These are phyloP conservation scores for Cyclotella choctawhatcheeana DNA, from an alignment of 108 stramenopile genomes.

Conservation along the genomic window DNA sequence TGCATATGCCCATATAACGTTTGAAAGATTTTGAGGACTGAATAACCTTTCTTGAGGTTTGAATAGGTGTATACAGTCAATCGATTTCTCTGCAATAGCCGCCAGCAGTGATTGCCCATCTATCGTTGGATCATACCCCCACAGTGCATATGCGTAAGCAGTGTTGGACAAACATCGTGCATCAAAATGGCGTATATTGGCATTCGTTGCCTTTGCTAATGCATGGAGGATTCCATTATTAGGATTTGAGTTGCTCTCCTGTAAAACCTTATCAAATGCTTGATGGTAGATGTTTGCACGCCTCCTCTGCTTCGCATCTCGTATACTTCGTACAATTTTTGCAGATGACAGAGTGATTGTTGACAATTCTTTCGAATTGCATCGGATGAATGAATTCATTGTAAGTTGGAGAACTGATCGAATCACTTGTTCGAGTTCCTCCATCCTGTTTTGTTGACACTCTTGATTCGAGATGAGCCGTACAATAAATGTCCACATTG, in stretches of 20 bases:
- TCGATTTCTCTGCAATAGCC: background rate
- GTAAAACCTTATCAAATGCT: background rate
- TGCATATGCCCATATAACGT: slow-evolving; percentile 23
- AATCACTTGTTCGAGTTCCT: too few species aligned
- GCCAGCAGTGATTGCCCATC: background rate
- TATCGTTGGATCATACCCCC: background rate
- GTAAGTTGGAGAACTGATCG: too few species aligned
- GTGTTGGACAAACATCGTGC: background rate
- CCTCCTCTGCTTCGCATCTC: background rate
- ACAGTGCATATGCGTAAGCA: background rate
- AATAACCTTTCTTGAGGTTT: background rate
- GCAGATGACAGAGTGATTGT: slow-evolving; percentile 1
- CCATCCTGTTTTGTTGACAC: too few species aligned
- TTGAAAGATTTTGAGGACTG: slow-evolving; percentile 1
- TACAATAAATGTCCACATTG: too few species aligned
- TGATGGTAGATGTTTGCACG: background rate
- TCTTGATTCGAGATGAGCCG: too few species aligned
- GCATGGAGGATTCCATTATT: background rate
- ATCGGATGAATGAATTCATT: too few species aligned
- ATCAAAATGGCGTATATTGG: background rate
- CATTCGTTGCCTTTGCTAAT: background rate
- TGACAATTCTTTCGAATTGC: too few species aligned
- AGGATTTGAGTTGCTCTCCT: background rate
- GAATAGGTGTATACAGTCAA: background rate
- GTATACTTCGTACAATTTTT: slow-evolving; percentile 2